These are phyloP conservation scores for Mariannaea sp. DNA, from an alignment of 2,329 filamentous ascomycete species.

Conservation along the genomic window DNA sequence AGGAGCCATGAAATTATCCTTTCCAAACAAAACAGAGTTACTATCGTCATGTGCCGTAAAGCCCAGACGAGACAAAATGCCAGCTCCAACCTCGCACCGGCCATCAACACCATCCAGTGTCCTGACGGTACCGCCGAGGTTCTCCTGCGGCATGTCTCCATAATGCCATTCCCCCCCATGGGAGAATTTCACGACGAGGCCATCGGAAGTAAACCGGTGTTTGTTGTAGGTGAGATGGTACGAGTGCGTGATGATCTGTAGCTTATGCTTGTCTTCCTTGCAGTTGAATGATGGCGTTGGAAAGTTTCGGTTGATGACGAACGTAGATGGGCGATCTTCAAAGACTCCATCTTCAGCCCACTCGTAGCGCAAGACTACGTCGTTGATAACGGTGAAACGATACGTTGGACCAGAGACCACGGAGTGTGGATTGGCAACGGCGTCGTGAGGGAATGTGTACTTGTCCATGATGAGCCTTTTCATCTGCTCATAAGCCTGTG, in stretches of 20 bases:
- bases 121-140: slow-evolving; percentile 55
- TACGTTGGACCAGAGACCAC: slow-evolving; percentile 45
- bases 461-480: slow-evolving; percentile 31
- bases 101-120: slow-evolving; percentile 61
- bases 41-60: slow-evolving; percentile 60
- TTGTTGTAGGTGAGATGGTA: slow-evolving; percentile 65
- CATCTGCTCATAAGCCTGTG: too few species aligned
- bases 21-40: slow-evolving; percentile 60
- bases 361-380: slow-evolving; percentile 63
- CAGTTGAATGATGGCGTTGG: slow-evolving; percentile 52
- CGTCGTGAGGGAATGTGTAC: slow-evolving; percentile 27
- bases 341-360: slow-evolving; percentile 64
- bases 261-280: slow-evolving; percentile 48
- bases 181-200: slow-evolving; percentile 52
- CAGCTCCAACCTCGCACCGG: slow-evolving; percentile 52
- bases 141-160: slow-evolving; percentile 46
- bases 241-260: slow-evolving; percentile 60
- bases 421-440: slow-evolving; percentile 24
- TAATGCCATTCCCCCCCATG: slow-evolving; percentile 52
- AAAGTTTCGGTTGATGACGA: slow-evolving; percentile 59
- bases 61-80: slow-evolving; percentile 56
- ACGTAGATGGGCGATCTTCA: slow-evolving; percentile 65
- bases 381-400: slow-evolving; percentile 63
- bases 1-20: slow-evolving; percentile 56
- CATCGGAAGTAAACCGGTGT: slow-evolving; percentile 55